These are phyloP conservation scores for Gautieria morchelliformis DNA, from an alignment of 768 basidiomycete species.

Conservation along the genomic window DNA sequence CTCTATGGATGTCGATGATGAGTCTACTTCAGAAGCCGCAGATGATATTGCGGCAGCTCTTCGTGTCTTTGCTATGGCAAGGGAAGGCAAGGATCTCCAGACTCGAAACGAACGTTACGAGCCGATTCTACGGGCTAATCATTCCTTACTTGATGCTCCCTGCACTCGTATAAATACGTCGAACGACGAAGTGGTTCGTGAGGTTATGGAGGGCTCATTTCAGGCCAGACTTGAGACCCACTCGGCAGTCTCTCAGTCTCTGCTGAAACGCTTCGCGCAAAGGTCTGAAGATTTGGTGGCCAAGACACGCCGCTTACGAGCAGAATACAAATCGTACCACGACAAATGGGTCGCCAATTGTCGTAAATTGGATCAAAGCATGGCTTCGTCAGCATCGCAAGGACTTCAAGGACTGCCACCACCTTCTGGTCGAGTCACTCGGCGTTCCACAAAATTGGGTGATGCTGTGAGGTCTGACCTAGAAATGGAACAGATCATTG, in stretches of 20 bases:
- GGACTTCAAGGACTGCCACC: conserved; percentile 26
- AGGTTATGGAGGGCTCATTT: conserved; percentile 28
- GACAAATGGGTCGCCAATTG: conserved; percentile 69
- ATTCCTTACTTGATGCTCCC: conserved; percentile 26
- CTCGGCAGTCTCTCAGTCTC: conserved; percentile 30
- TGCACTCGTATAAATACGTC: conserved; percentile 10
- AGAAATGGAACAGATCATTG: conserved; percentile 96
- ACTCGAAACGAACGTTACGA: conserved; percentile 52
- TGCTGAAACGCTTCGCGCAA: conserved; percentile 45
- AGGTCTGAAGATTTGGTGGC: conserved; percentile 39
- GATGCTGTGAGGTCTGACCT: conserved; percentile 91
- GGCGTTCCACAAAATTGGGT: conserved; percentile 55
- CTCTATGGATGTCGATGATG: not conserved
- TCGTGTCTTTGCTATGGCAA: conserved; percentile 51
- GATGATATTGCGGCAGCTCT: conserved; percentile 43
- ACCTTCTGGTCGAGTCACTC: conserved; percentile 50
- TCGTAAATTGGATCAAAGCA: conserved; percentile 49
- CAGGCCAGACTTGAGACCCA: not conserved
- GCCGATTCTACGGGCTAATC: conserved; percentile 56
- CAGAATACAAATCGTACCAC: conserved; percentile 61
- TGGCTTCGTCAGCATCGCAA: conserved; percentile 18
- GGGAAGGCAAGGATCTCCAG: conserved; percentile 50
- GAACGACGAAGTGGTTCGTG: conserved; percentile 38
- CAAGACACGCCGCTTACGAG: conserved; percentile 48
- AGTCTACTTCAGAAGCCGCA: not conserved